A percentile compares a stretch with the other conserved stretches of the same genome.
Evolutionary conservation across 2,329 filamentous ascomycete genomes (phyloP).

Genomic region (Penicillium sp.): DNA sequence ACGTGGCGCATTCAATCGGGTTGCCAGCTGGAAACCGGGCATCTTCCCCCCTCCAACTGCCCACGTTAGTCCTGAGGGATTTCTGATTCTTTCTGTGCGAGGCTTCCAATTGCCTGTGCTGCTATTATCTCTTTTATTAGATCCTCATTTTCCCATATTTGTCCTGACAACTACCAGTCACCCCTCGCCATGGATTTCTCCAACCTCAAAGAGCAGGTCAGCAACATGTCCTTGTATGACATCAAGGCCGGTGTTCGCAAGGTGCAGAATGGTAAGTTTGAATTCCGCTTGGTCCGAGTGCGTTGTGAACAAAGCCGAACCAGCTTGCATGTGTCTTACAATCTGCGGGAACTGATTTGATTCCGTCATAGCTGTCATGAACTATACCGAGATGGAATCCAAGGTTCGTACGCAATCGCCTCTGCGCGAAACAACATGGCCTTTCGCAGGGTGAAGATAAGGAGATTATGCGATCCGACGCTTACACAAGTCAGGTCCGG

Average conservation of each 20-base stretch:
- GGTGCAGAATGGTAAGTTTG: conserved; percentile 87
- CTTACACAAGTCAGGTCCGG: conserved; percentile 63
- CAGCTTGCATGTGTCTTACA: neutral
- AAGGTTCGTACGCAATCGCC: conserved; percentile 48
- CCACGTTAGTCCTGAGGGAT: conserved; percentile 15
- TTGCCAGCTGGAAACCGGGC: conserved; percentile 26
- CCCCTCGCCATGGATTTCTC: conserved; percentile 72
- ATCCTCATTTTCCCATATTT: conserved; percentile 1
- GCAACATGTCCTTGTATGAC: conserved; percentile 91
- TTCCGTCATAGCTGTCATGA: conserved; percentile 75
- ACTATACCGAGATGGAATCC: conserved; percentile 90
- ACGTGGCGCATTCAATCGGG: conserved; percentile 28
- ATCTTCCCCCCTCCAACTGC: conserved; percentile 18
- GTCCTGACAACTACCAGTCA: conserved; percentile 12
- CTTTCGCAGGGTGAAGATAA: neutral
- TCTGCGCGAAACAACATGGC: conserved; percentile 5
- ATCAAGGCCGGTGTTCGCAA: conserved; percentile 92
- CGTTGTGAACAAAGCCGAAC: conserved; percentile 1
- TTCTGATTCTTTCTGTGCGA: conserved; percentile 14
- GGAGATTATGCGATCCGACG: neutral
- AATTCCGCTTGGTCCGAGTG: neutral
- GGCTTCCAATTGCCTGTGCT: conserved; percentile 12
- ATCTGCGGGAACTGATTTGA: conserved; percentile 17
- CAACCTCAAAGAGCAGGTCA: conserved; percentile 79
- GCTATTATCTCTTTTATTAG: neutral